These are phyloP conservation scores for Triticum urartu DNA, from an alignment of 176 grass and related monocot genomes.

Conservation along the genomic window DNA sequence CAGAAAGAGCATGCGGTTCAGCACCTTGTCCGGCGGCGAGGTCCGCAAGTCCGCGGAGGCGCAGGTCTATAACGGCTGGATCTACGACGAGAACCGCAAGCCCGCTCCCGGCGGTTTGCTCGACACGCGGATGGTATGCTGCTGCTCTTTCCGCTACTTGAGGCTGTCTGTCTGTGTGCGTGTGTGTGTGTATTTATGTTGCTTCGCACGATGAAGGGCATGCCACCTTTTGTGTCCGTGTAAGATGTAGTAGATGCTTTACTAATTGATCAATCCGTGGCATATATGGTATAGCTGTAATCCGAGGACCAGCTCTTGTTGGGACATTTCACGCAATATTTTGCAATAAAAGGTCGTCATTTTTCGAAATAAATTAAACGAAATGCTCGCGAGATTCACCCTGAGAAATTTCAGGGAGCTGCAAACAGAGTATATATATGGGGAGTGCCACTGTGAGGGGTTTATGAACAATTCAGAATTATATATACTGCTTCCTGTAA, in stretches of 20 bases:
- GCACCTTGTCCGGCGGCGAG: slow-evolving; percentile 67
- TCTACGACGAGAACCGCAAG: slow-evolving; percentile 40
- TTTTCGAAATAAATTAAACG: no score
- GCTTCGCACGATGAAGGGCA: background rate
- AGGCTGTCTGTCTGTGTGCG: no score
- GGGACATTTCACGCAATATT: background rate
- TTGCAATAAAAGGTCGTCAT: no score
- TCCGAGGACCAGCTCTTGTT: background rate
- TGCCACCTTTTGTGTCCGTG: background rate
- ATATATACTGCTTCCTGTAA: background rate
- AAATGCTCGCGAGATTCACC: no score
- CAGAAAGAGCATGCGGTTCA: slow-evolving; percentile 91
- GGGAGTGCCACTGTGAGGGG: no score
- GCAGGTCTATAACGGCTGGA: slow-evolving; percentile 64
- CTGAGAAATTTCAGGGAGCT: background rate
- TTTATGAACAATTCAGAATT: background rate
- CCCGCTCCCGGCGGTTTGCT: slow-evolving; percentile 61
- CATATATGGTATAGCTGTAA: background rate
- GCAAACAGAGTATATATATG: no score
- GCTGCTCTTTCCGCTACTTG: background rate
- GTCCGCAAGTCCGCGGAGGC: slow-evolving; percentile 62
- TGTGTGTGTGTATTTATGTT: no score
- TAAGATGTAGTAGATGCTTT: background rate
- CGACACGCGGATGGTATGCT: slow-evolving; percentile 65
- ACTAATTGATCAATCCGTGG: background rate